These are phyloP conservation scores for Cladophialophora bantiana DNA, from an alignment of 2,329 filamentous ascomycete species.

Conservation along the genomic window DNA sequence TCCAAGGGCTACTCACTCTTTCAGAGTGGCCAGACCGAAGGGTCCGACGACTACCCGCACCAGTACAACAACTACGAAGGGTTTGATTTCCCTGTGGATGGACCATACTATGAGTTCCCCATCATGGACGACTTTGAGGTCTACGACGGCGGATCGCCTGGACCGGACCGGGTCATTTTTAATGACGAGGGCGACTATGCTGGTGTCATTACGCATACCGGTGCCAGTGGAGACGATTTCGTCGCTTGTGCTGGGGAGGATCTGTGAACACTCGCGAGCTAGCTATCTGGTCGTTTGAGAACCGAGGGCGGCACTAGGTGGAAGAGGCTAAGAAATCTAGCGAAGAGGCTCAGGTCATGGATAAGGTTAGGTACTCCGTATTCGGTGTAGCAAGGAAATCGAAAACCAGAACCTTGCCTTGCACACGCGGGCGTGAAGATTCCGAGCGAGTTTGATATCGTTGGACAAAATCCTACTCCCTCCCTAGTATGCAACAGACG, in stretches of 20 bases:
- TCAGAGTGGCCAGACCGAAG: slow-evolving; percentile 46
- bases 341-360: too few relatives aligned
- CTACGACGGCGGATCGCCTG: slow-evolving; percentile 68
- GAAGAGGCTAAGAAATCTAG: too few relatives aligned
- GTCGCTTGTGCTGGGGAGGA: slow-evolving; percentile 59
- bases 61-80: slow-evolving; percentile 68
- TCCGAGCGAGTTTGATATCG: too few relatives aligned
- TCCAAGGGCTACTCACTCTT: slow-evolving; percentile 62
- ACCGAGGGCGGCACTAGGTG: too few relatives aligned
- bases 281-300: too few relatives aligned
- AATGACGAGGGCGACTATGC: slow-evolving; percentile 64
- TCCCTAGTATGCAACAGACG: too few relatives aligned
- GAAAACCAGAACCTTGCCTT: too few relatives aligned
- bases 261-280: background rate
- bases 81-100: slow-evolving; percentile 64
- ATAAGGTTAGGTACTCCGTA: too few relatives aligned
- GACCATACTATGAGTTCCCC: slow-evolving; percentile 71
- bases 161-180: slow-evolving; percentile 72
- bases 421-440: too few relatives aligned
- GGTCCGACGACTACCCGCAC: slow-evolving; percentile 62
- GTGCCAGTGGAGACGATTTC: slow-evolving; percentile 72
- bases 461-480: too few relatives aligned
- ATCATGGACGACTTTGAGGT: slow-evolving; percentile 57
- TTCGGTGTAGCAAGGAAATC: too few relatives aligned
- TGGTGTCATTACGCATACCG: slow-evolving; percentile 73